phyloP scores from a whole-genome alignment of 306 rosid species.

The Prunus persica region DNA sequence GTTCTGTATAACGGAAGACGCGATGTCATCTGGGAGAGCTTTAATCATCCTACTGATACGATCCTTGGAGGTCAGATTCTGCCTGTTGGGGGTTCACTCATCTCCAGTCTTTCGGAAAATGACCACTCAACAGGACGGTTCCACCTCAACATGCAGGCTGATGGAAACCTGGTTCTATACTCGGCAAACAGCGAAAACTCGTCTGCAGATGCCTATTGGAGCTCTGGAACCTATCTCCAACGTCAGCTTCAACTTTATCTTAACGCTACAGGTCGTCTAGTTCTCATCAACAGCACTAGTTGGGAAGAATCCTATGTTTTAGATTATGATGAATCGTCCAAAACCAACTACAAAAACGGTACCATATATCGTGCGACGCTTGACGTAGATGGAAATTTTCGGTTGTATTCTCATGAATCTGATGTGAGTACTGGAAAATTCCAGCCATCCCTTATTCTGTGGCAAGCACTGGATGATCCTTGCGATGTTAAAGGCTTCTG shows the following conservation, averaged over 20 bases:
- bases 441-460: background rate
- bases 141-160: slow-evolving; percentile 4
- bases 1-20: background rate
- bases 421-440: background rate
- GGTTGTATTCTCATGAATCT: slow-evolving; percentile 1
- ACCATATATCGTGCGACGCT: slow-evolving; percentile 11
- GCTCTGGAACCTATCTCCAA: background rate
- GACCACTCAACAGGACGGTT: slow-evolving; percentile 8
- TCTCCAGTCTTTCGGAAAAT: slow-evolving; percentile 7
- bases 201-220: background rate
- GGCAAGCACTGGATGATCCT: background rate
- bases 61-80: slow-evolving; percentile 12
- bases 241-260: background rate
- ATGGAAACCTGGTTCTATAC: slow-evolving; percentile 19
- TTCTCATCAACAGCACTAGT: background rate
- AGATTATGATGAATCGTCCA: too few species aligned
- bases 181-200: background rate
- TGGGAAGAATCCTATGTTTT: fast-evolving
- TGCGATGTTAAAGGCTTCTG: slow-evolving; percentile 18
- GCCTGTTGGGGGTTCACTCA: background rate
- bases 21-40: slow-evolving; percentile 9
- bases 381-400: slow-evolving; percentile 4
- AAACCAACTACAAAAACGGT: background rate
- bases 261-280: background rate
- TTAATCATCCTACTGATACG: slow-evolving; percentile 17